These are phyloP conservation scores for Russula lepida DNA, from an alignment of 768 basidiomycete genomes.

Conservation along the genomic window DNA sequence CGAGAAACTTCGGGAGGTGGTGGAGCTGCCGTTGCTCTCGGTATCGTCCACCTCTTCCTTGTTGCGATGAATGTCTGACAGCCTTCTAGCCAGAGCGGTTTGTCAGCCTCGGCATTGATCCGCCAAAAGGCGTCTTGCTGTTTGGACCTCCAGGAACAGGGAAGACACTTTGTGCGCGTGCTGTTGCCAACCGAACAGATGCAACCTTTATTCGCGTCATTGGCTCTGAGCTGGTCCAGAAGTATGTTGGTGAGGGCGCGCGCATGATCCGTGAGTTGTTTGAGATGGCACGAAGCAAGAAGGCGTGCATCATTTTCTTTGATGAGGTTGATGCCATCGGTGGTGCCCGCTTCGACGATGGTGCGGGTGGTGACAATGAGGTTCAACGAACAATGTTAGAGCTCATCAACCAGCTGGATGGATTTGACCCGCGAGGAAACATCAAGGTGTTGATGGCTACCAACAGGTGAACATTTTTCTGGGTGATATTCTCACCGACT, in stretches of 20 bases:
- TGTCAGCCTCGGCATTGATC: slow-evolving; percentile 96
- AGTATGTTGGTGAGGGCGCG: slow-evolving; percentile 98
- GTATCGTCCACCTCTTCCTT: slow-evolving; percentile 38
- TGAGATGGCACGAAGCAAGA: slow-evolving; percentile 98
- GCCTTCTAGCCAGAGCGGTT: slow-evolving; percentile 89
- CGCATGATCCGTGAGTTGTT: slow-evolving; percentile 98
- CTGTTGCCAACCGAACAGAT: slow-evolving; percentile 97
- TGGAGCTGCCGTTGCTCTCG: slow-evolving; percentile 90
- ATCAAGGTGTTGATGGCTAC: slow-evolving; percentile 99
- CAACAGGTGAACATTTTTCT: slow-evolving; percentile 55
- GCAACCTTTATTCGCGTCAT: slow-evolving; percentile 99
- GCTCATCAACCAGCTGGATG: slow-evolving; percentile 96
- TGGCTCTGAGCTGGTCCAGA: slow-evolving; percentile 98
- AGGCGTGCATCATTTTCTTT: slow-evolving; percentile 99
- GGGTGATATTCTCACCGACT: background rate
- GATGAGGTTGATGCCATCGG: slow-evolving; percentile 99
- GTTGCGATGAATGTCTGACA: background rate
- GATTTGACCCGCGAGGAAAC: slow-evolving; percentile 98
- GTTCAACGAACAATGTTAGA: slow-evolving; percentile 99
- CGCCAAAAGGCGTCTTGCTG: slow-evolving; percentile 93
- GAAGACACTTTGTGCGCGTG: slow-evolving; percentile 96
- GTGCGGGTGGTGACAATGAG: slow-evolving; percentile 97
- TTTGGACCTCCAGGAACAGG: slow-evolving; percentile 98
- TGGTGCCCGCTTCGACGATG: slow-evolving; percentile 96
- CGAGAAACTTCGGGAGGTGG: slow-evolving; percentile 96